Percentiles rank a stretch among this genome's conserved stretches.
Evolutionary conservation across 179 eudicot species (phyloP).

Genomic region (Amaranthus tricolor): DNA sequence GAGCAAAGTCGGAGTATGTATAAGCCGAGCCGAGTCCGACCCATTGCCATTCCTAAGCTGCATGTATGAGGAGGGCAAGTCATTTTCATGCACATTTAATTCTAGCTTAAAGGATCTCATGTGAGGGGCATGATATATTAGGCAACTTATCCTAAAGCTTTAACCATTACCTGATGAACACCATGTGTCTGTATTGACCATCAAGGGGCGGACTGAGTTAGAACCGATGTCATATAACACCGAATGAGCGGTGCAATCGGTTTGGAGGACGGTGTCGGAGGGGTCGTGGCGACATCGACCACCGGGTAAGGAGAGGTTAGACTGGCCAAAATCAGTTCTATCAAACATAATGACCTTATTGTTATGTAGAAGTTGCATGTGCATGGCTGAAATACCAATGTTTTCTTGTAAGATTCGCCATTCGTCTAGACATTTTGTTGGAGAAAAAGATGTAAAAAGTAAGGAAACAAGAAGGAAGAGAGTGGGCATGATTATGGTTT

Average conservation of each 20-base stretch:
- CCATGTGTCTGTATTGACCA: conserved; percentile 70
- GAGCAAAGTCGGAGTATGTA: too few species aligned
- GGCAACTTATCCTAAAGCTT: too few species aligned
- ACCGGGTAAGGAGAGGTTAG: conserved; percentile 67
- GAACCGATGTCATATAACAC: conserved; percentile 46
- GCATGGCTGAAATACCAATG: conserved; percentile 83
- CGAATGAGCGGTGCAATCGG: conserved; percentile 84
- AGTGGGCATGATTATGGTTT: conserved; percentile 30
- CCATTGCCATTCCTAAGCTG: too few species aligned
- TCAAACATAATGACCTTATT: conserved; percentile 72
- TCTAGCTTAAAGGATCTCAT: too few species aligned
- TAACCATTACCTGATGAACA: conserved; percentile 55
- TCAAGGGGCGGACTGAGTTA: conserved; percentile 53
- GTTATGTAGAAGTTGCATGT: conserved; percentile 67
- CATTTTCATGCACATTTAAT: too few species aligned
- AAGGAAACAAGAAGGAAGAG: conserved; percentile 22
- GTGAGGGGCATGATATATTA: too few species aligned
- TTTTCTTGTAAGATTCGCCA: conserved; percentile 59
- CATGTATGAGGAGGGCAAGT: too few species aligned
- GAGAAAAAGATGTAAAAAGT: conserved; percentile 14
- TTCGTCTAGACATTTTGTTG: conserved; percentile 35
- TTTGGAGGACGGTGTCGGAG: conserved; percentile 35
- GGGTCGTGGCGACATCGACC: conserved; percentile 60
- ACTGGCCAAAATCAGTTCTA: conserved; percentile 69
- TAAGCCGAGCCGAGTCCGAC: too few species aligned